Percentiles rank a stretch among this genome's conserved stretches.
These are phyloP conservation scores for Rhodomyrtus psidioides DNA, from an alignment of 441 rosid genomes.

Conservation along the genomic window DNA sequence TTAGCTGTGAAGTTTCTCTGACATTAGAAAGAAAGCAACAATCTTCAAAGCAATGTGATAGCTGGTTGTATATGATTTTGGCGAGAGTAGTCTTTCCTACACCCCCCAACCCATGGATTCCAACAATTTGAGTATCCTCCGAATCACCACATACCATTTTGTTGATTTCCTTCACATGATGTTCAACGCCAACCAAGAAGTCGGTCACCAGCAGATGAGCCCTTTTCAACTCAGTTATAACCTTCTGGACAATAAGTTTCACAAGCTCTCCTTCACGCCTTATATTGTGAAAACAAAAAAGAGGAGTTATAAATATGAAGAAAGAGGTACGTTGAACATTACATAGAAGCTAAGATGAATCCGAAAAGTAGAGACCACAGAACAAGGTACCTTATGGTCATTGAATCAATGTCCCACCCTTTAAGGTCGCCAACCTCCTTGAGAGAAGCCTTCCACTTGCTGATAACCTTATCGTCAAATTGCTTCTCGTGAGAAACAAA, in stretches of 20 bases:
- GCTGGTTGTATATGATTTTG: not conserved
- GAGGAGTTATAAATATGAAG: not conserved
- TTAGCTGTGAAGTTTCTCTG: not conserved
- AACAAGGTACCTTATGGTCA: not conserved
- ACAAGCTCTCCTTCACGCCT: too few relatives aligned
- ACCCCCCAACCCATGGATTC: not conserved
- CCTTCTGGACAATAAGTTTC: not conserved
- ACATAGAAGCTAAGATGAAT: too few relatives aligned
- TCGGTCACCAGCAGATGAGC: not conserved
- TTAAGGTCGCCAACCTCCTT: too few relatives aligned
- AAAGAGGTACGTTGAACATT: not conserved
- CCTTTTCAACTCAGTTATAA: too few relatives aligned
- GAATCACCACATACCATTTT: not conserved
- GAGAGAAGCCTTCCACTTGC: too few relatives aligned
- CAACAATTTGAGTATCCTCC: not conserved
- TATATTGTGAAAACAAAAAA: not conserved
- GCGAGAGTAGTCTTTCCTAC: conserved; percentile 1
- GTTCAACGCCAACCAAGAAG: not conserved
- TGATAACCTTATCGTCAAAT: too few relatives aligned
- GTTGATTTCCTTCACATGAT: not conserved
- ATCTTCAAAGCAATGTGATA: not conserved
- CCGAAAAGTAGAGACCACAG: rapidly evolving
- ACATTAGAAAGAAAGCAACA: not conserved
- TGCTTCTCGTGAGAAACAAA: too few relatives aligned
- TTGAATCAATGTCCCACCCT: not conserved